Base-by-base conservation (phyloP, 78 protist species). In the Diacronema lutheri region DNA sequence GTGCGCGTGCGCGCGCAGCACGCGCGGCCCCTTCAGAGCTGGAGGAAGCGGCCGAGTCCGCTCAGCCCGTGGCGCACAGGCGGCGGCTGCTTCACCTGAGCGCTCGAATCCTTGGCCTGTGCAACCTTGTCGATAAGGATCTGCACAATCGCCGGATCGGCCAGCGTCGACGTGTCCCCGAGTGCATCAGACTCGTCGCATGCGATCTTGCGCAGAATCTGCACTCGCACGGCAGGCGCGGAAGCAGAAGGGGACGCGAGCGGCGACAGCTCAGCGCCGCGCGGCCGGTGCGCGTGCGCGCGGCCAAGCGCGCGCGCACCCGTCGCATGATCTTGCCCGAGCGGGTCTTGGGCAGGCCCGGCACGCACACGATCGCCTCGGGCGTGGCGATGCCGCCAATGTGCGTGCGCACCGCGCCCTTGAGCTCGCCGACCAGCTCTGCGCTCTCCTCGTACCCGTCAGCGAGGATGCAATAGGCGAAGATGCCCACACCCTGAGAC, bases 241-340 rank as follows among this genome's bases (percentile, higher is more conserved):
- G n/a, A n/a, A n/a, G n/a, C n/a, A n/a, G n/a, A n/a, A 9, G 50
- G 16, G 50, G 50, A 44, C 50, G 50, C 50, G 50, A 44, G 50
- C 50, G 50, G 50, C 13, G 16, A 11, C 50, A 7, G 50, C 50
- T 44, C 50, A 44, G 26, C 35, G 37, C 74, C 64, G 90, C 91
- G 60, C 81, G 81, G 26, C 71, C 64, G 25, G 94, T 94, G n/a
- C 93, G 95, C 55, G 90, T 92, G 68, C 96, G 86, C 64, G 92
- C 64, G 41, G 90, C 84, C 20, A 7, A 3, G 16, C 50, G 50
- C 50, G 16, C 50, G 50, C 50, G 50, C 50, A 44, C 50, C 50
- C 96, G 85, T 4, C 96, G 79, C 94, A 94, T 91, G 82, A 94
- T 89, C 89, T 94, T 94, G 58, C 96, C 96, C 33, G 89, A 72